Evolutionary conservation across 352 stramenopile species (phyloP).

Genomic region (Pythium volutum): DNA sequence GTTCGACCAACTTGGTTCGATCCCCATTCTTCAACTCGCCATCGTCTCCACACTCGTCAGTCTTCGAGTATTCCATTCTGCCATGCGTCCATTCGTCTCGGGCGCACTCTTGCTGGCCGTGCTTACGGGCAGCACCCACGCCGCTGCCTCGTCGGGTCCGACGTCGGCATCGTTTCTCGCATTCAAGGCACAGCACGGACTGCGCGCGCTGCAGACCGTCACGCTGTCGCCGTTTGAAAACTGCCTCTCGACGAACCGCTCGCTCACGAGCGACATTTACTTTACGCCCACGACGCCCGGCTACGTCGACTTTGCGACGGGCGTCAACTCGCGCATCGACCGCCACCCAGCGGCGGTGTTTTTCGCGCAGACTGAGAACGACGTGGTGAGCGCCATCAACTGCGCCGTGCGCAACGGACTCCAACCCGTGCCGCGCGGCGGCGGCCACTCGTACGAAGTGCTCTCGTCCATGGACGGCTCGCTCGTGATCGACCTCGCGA

Average conservation of each 20-base stretch:
- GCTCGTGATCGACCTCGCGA: constrained; percentile 55
- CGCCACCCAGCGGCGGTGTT: constrained; percentile 44
- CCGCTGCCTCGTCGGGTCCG: background rate
- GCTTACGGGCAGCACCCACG: background rate
- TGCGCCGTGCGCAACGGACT: constrained; percentile 38
- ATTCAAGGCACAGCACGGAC: constrained; percentile 17
- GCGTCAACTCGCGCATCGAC: constrained; percentile 45
- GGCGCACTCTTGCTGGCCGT: background rate
- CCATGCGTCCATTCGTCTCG: background rate
- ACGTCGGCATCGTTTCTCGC: constrained; percentile 16
- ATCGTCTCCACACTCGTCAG: too few relatives aligned
- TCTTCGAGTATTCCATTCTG: background rate
- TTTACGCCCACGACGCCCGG: constrained; percentile 17
- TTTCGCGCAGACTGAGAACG: constrained; percentile 39
- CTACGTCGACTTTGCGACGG: constrained; percentile 49
- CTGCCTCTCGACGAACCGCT: constrained; percentile 20
- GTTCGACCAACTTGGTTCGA: background rate
- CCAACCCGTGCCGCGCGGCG: constrained; percentile 39
- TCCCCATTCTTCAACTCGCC: background rate
- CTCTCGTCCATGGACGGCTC: constrained; percentile 55
- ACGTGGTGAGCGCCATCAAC: constrained; percentile 40
- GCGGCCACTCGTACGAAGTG: constrained; percentile 56
- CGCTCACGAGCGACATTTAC: constrained; percentile 19
- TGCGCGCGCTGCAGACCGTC: constrained; percentile 8
- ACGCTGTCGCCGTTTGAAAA: constrained; percentile 16